Base-by-base conservation (phyloP, 2,329 filamentous ascomycete genomes). In the Xylariaceae sp. region DNA sequence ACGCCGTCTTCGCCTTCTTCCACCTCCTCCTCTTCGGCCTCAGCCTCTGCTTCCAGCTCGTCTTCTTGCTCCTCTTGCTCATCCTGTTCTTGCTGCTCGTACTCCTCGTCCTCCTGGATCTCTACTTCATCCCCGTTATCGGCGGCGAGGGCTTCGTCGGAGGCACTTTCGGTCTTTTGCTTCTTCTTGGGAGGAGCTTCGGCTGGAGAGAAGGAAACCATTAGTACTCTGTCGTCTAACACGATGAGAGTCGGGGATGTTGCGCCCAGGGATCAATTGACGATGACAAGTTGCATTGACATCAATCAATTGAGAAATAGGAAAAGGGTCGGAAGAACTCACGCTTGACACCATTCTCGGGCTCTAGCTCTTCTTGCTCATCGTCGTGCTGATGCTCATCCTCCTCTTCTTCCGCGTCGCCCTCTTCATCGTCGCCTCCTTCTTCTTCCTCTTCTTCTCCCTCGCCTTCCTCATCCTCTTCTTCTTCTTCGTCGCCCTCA, bases 101-200 rank as follows among this genome's bases (percentile, higher is more conserved):
- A 23, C 23, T 55, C 53, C 45, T 55, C 53, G 23, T 45, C 66
- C 9, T 34, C 23, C 15, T 34, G 9, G 11, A 15, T 30, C 49
- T 30, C 4, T 11, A 35, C 49, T 15, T 64, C 66, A 7, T 68
- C 66, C 39, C 64, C 68, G 34, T 69, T 62, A 23, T 69, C 59
- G 61, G 53, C 64, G 61, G 65, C 61, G 23, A 69, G 66, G 34
- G 65, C 47, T 18, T 71, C 65, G 58, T 51, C 57, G 9, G 65
- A 48, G 54, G 64, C 65, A 48, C 57, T 57, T 30, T 60, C 56
- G 2, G 69, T 73, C 65, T 73, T 73, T 58, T 67, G 64, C 59
- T 71, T 73, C 60, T 73, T 73, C 58, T 67, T 68, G 1, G 71
- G 71, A 48, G 68, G 71, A 58, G 67, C 67, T 58, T 68, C 57